Evolutionary conservation across 192 early-diverging fungal species (phyloP).

Genomic region (Coemansia javaensis): DNA sequence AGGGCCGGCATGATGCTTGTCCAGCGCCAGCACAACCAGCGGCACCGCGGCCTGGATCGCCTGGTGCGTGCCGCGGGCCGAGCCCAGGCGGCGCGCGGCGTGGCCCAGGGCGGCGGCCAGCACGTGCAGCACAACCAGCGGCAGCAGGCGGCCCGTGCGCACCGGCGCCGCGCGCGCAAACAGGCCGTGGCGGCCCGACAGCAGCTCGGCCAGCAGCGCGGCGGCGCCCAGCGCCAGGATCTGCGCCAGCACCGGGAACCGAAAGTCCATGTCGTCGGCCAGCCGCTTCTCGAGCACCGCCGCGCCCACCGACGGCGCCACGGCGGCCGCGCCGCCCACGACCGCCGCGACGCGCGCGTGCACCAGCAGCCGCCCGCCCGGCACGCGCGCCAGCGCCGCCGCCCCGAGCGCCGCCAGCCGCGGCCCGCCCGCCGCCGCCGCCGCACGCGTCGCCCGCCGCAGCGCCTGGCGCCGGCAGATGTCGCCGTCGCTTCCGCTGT

Average conservation of each 20-base stretch:
- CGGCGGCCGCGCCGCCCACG: constrained; percentile 8
- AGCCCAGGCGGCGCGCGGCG: constrained; percentile 7
- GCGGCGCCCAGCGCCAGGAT: constrained; percentile 10
- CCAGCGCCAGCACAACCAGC: constrained; percentile 5
- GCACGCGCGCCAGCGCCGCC: constrained; percentile 1
- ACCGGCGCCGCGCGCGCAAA: constrained; percentile 15
- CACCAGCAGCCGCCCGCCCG: constrained; percentile 4
- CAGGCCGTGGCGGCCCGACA: constrained; percentile 8
- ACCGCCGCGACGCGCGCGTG: constrained; percentile 12
- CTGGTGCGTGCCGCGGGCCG: constrained; percentile 27
- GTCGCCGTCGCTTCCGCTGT: too few relatives aligned
- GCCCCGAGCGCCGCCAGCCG: constrained; percentile 11
- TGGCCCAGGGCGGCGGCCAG: constrained; percentile 5
- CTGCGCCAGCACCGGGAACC: constrained; percentile 24
- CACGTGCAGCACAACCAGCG: constrained; percentile 24
- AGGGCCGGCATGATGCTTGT: background rate
- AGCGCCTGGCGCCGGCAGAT: background rate
- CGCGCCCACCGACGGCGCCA: constrained; percentile 3
- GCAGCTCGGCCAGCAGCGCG: constrained; percentile 8
- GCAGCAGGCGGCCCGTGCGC: constrained; percentile 13
- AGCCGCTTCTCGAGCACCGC: constrained; percentile 20
- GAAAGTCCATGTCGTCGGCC: constrained; percentile 14
- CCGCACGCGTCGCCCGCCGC: background rate
- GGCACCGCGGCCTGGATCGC: constrained; percentile 19
- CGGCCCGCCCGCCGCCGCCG: constrained; percentile 14